Evolutionary conservation across 2,329 filamentous ascomycete species (phyloP), one percentile per base, ranked within the genome.

Genomic region (Cladosporium sp.): DNA sequence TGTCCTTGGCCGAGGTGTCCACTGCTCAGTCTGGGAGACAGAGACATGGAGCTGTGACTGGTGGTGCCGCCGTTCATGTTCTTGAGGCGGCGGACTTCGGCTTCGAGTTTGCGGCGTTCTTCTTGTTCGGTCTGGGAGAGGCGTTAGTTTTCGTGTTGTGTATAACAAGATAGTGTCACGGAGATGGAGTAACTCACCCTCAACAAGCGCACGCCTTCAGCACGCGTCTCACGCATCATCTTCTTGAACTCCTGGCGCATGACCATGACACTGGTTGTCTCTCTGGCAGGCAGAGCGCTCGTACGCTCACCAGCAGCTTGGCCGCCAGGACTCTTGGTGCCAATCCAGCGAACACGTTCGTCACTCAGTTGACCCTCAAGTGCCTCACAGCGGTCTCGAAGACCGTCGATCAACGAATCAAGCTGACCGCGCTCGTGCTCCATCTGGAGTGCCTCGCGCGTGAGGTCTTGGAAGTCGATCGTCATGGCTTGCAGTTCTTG

Each of bases 201-300:
- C 65, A 92, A 74, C 67, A 84, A 81, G 78, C 85, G 89, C 72
- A 87, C 80, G 68, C 86, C 88, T 76, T 92, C 90, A 1, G 84
- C 82, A 68, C 89, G 85, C 58, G 87, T 87, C 73, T 92, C 89
- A 69, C 88, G 84, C 89, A 92, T 91, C 89, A 92, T 92, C 80
- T 90, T 91, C 81, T 90, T 91, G 75, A 92, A 92, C 76, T 92
- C 90, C 68, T 88, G 88, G 77, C 88, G 88, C 73, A 92, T 74
- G 49, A 91, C 88, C 78, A 86, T 86, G 28, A 87, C 89, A 71
- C 88, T 90, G 12, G 88, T 91, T 11, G 82, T 85, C 69, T 89
- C 87, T 36, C 69, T 66, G 41, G 68, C 68, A 41, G 67, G 68
- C 26, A 52, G 30, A 28, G 54, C 49, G 14, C 30, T 57, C 15